Base-by-base conservation (phyloP, 441 rosid species). In the Erodium texanum region DNA sequence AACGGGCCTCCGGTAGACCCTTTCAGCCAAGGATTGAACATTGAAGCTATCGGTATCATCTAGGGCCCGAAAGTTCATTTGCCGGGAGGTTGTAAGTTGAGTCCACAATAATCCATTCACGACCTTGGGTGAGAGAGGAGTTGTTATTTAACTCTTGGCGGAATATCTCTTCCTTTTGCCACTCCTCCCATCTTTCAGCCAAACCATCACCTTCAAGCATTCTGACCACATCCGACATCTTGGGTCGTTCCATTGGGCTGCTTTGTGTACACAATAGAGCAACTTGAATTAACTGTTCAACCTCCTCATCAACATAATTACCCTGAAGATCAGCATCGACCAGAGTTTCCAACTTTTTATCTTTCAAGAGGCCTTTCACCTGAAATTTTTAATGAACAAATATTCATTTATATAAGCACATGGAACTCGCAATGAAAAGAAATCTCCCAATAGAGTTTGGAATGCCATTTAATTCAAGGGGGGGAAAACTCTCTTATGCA, bases 131-230 rank as follows among this genome's bases (percentile, higher is more conserved):
- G 22, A 52, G 20, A 18, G 59, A 52, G 1, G 59, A 18, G 59
- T 52, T 52, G 59, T 52, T 52, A 20, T 23, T 23, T 23, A 67
- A 24, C 8, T 52, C 70, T 24, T 23, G 70, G 18, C 63, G 36
- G 43, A 52, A 12, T 43, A 50, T 52, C 38, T 48, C 70, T 16
- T 48, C 63, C 24, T 67, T 67, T 45, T 67, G 70, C 70, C 70
- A 50, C 27, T 67, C 70, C 70, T 67, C 70, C 70, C 70, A 67
- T 67, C 63, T 67, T 19, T 67, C 70, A 5, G 70, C 63, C 50
- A 67, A 67, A 5, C 70, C 70, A 16, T 67, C 70, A 3, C 41
- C 24, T 56, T 67, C 70, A 29, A 67, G 70, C 70, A 67, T 67
- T 23, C 62, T 67, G 8, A 67, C 70, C 62, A 67, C 70, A 14